phyloP scores from a whole-genome alignment of 108 stramenopile species.

The Asterionellopsis glacialis region DNA sequence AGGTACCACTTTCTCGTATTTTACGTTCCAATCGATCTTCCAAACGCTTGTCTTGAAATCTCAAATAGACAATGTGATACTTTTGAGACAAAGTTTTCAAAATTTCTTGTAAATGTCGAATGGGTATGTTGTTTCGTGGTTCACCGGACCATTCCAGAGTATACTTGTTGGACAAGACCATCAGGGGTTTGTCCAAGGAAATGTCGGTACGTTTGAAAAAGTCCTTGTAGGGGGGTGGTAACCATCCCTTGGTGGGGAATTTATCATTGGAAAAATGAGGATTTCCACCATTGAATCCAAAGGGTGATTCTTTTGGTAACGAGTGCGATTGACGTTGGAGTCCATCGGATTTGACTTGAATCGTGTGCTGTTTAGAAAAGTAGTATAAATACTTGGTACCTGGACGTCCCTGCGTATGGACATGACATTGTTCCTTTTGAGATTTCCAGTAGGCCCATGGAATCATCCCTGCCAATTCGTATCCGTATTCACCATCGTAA shows the following conservation, averaged over 20 bases:
- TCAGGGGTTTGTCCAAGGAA: neutral
- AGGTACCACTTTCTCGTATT: no score
- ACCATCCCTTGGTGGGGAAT: neutral
- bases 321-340: neutral
- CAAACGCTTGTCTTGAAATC: neutral
- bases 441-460: neutral
- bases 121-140: neutral
- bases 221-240: neutral
- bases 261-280: neutral
- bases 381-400: neutral
- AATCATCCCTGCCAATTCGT: neutral
- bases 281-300: neutral
- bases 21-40: neutral
- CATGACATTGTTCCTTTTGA: neutral
- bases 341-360: neutral
- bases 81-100: neutral
- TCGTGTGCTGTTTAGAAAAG: neutral
- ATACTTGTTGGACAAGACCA: constrained; percentile 1
- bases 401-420: neutral
- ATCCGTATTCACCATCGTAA: neutral
- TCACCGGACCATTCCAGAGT: neutral
- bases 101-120: neutral
- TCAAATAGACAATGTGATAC: neutral
- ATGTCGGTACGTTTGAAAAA: neutral
- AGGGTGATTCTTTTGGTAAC: neutral